Evolutionary conservation across 495 filamentous ascomycete genomes (phyloP).

Genomic region (Trichoderma parareesei): DNA sequence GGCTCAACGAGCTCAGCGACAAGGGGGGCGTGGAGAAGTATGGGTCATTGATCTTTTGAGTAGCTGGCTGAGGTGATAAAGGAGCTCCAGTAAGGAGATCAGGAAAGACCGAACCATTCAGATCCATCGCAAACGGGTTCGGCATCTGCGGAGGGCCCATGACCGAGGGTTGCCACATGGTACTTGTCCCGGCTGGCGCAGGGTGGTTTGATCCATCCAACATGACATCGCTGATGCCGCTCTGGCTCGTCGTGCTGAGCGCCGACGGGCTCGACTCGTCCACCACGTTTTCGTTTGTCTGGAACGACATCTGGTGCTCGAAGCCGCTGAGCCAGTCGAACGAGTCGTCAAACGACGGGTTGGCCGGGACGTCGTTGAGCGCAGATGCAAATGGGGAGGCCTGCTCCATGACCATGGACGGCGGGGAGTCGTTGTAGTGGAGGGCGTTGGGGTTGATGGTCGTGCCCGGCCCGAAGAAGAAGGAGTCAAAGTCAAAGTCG

Average conservation of each 20-base stretch:
- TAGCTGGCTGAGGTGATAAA: conserved; percentile 52
- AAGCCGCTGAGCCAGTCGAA: conserved; percentile 86
- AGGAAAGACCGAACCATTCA: conserved; percentile 46
- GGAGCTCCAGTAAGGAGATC: conserved; percentile 53
- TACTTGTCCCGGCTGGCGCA: conserved; percentile 35
- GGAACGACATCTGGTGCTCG: conserved; percentile 66
- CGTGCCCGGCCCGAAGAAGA: conserved; percentile 56
- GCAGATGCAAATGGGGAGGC: conserved; percentile 65
- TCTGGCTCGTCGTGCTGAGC: conserved; percentile 86
- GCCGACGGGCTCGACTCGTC: conserved; percentile 93
- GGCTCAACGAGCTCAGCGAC: conserved; percentile 56
- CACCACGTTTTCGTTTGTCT: conserved; percentile 65
- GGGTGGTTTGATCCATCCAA: conserved; percentile 69
- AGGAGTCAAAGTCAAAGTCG: conserved; percentile 67
- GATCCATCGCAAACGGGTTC: conserved; percentile 56
- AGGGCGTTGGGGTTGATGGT: conserved; percentile 96
- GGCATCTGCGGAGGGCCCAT: conserved; percentile 51
- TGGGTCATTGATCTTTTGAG: conserved; percentile 44
- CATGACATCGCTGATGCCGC: conserved; percentile 87
- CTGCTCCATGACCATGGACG: conserved; percentile 60
- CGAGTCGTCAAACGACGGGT: conserved; percentile 62
- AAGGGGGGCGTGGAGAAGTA: conserved; percentile 57
- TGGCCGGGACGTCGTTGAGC: conserved; percentile 49
- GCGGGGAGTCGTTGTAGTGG: conserved; percentile 81
- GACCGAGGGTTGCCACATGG: conserved; percentile 61